Evolutionary conservation across 2,329 filamentous ascomycete genomes (phyloP), one percentile per base, ranked within the genome.

Genomic region (Elsinoe perseae): DNA sequence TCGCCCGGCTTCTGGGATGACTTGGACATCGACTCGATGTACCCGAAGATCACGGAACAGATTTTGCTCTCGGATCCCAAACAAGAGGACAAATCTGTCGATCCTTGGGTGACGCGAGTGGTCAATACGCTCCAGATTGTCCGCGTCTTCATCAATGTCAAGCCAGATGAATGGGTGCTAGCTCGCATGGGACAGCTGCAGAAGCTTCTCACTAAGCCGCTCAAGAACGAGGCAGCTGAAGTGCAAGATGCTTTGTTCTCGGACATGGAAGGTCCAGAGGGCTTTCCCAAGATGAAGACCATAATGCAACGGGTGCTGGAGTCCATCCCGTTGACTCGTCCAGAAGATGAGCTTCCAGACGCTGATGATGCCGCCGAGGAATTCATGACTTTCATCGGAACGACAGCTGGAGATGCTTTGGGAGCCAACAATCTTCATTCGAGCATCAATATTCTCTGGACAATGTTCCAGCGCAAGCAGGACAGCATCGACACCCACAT

Each of bases 51-150:
- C 56, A 93, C 90, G 0, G 91, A 96, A 61, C 83, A 88, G 40
- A 86, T 96, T 56, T 75, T 96, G 10, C 83, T 86, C 2, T 85
- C 86, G 52, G 93, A 97, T 8, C 73, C 73, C 58, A 73, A 73
- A 60, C 70, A 72, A 4, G 73, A 77, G 6, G 71, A 73, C 57
- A 78, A 78, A 64, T n/a, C n/a, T n/a, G 59, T 63, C 1, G 91
- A 89, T 70, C 85, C 87, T 56, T 90, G 91, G 65, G 80, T 87
- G 40, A 95, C 88, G 0, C 85, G 86, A 60, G 92, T 95, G 71
- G 83, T 98, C 72, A 98, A 98, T 68, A 90, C 91, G 1, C 78
- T 98, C 12, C 91, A 97, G 68, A 87, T 97, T 38, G 78, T 98
- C 59, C 87, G 92, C 48, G 87, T 96, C 58, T 84, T 98, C 48